phyloP scores from a whole-genome alignment of 2,329 filamentous ascomycete species.

The Diaporthe destruens region DNA sequence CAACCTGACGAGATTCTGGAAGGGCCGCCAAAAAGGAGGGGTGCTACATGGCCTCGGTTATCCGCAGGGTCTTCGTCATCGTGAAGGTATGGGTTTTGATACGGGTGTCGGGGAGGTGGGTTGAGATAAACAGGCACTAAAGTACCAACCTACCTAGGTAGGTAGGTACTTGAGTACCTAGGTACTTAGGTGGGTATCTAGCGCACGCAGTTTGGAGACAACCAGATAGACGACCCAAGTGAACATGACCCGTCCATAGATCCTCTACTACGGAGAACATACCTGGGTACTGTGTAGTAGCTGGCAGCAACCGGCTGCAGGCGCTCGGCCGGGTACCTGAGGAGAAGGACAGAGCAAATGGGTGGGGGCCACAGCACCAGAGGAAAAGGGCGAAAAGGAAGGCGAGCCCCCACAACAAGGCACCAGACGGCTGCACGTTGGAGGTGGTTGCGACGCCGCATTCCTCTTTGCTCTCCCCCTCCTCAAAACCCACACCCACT shows the following conservation, averaged over 20 bases:
- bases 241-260: no score
- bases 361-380: background rate
- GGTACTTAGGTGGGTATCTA: no score
- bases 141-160: no score
- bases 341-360: no score
- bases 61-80: background rate
- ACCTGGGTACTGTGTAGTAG: no score
- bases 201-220: no score
- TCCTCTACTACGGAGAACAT: no score
- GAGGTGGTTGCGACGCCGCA: slow-evolving; percentile 14
- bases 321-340: no score
- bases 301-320: background rate
- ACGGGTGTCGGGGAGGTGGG: background rate
- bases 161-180: no score
- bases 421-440: background rate
- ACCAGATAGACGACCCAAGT: no score
- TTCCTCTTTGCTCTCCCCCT: slow-evolving; percentile 15
- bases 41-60: background rate
- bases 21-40: background rate
- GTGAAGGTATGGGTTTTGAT: background rate
- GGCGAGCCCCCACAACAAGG: background rate
- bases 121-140: no score
- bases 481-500: slow-evolving; percentile 13
- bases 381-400: background rate
- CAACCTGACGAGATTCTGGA: background rate